phyloP scores from a whole-genome alignment of 2,329 filamentous ascomycete species.

The Botrytis porri region DNA sequence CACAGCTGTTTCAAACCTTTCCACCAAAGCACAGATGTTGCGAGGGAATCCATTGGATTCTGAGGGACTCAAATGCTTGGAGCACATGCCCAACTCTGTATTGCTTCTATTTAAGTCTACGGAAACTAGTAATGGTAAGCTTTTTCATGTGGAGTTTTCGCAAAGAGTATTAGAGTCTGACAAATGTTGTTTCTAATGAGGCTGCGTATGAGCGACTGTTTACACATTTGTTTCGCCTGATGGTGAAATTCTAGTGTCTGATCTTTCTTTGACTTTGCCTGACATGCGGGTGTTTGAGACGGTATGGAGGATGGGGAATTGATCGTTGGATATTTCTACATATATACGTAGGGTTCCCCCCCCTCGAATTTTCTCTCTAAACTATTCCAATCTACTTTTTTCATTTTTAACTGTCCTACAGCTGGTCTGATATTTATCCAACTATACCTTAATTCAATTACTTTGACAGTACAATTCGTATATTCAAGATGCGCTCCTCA shows the following conservation, averaged over 20 bases:
- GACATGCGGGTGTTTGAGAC: constrained; percentile 5
- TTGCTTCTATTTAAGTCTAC: neutral
- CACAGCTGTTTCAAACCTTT: constrained; percentile 14
- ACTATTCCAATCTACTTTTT: neutral
- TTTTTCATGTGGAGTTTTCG: neutral
- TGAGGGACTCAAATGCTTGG: neutral
- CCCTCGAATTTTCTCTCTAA: neutral
- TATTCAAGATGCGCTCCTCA: constrained; percentile 30
- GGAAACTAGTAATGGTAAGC: neutral
- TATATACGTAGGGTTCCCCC: neutral
- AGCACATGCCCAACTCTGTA: neutral
- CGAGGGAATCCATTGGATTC: neutral
- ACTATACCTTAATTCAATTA: constrained; percentile 1
- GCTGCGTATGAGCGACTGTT: neutral
- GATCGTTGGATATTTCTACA: neutral
- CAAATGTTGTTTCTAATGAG: constrained; percentile 18
- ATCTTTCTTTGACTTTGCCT: constrained; percentile 6
- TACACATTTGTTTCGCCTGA: constrained; percentile 12
- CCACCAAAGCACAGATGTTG: constrained; percentile 8
- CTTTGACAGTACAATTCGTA: constrained; percentile 13
- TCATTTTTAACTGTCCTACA: neutral
- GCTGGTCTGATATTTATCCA: constrained; percentile 15
- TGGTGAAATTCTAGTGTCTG: neutral
- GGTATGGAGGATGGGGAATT: neutral
- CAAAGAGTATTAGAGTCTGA: constrained; percentile 14